Evolutionary conservation across 2,329 filamentous ascomycete genomes (phyloP).

Genomic region (Claviceps pazoutovae): DNA sequence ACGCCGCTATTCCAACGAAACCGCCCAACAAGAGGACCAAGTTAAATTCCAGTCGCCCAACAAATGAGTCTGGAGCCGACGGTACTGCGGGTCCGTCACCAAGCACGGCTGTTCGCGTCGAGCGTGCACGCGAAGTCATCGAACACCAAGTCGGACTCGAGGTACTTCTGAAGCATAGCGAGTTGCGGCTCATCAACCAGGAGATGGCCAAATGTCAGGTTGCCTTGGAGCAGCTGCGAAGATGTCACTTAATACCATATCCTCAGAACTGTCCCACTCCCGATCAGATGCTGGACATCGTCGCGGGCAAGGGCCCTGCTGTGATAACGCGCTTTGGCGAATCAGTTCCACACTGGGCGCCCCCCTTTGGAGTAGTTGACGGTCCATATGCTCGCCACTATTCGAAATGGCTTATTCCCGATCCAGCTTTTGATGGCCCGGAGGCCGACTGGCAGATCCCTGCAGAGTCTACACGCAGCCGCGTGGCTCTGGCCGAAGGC

Average conservation of each 20-base stretch:
- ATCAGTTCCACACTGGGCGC: slow-evolving; percentile 59
- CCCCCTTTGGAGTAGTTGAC: slow-evolving; percentile 81
- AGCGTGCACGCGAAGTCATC: slow-evolving; percentile 55
- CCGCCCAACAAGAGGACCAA: slow-evolving; percentile 29
- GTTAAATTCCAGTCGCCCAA: slow-evolving; percentile 14
- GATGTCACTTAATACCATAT: slow-evolving; percentile 85
- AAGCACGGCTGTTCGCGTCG: slow-evolving; percentile 15
- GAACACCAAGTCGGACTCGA: slow-evolving; percentile 82
- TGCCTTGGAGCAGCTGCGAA: slow-evolving; percentile 81
- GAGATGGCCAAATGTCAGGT: slow-evolving; percentile 92
- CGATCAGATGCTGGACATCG: slow-evolving; percentile 54
- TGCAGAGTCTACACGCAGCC: slow-evolving; percentile 27
- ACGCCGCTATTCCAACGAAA: slow-evolving; percentile 1
- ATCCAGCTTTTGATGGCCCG: slow-evolving; percentile 69
- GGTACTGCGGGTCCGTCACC: slow-evolving; percentile 9
- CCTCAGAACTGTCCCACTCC: slow-evolving; percentile 57
- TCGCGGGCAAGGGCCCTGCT: slow-evolving; percentile 59
- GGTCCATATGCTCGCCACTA: slow-evolving; percentile 93
- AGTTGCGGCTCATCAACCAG: slow-evolving; percentile 86
- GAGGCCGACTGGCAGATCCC: slow-evolving; percentile 32
- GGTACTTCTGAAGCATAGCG: slow-evolving; percentile 86
- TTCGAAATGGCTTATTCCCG: slow-evolving; percentile 85
- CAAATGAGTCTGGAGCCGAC: neutral
- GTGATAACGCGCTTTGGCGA: slow-evolving; percentile 48
- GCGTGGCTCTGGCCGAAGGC: slow-evolving; percentile 44